These are phyloP conservation scores for Hymenotorrendiella dingleyae DNA, from an alignment of 2,329 filamentous ascomycete genomes.

Conservation along the genomic window DNA sequence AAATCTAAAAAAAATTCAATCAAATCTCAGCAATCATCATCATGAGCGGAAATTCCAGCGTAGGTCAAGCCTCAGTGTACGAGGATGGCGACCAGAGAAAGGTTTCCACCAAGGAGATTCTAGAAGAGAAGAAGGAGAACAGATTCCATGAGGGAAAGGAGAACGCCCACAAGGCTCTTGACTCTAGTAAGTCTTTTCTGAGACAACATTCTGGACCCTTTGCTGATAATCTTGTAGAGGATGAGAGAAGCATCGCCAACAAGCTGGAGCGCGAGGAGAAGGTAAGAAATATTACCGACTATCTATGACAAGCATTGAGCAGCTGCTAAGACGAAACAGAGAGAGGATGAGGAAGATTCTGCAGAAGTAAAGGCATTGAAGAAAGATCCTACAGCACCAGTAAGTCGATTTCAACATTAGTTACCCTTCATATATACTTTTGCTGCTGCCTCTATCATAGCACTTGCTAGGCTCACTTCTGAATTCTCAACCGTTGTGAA, in stretches of 20 bases:
- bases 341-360: constrained; percentile 39
- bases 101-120: constrained; percentile 44
- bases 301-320: constrained; percentile 8
- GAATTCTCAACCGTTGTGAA: too few relatives aligned
- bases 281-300: constrained; percentile 6
- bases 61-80: constrained; percentile 62
- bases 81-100: constrained; percentile 74
- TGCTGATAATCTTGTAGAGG: constrained; percentile 43
- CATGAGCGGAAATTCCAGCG: constrained; percentile 32
- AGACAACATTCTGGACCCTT: not conserved
- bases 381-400: constrained; percentile 52
- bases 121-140: constrained; percentile 43
- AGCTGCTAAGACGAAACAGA: constrained; percentile 31
- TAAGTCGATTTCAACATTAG: too few relatives aligned
- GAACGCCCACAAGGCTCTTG: constrained; percentile 61
- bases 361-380: constrained; percentile 24
- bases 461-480: too few relatives aligned
- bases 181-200: constrained; percentile 56
- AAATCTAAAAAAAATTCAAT: not conserved
- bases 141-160: constrained; percentile 68
- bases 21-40: constrained; percentile 5
- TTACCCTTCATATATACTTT: too few relatives aligned
- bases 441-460: not conserved
- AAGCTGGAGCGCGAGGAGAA: constrained; percentile 59
- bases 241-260: constrained; percentile 66